A percentile compares a stretch with the other conserved stretches of the same genome.
Conservation (phyloP, 441 rosid genomes). For the Gossypium davidsonii region DNA sequence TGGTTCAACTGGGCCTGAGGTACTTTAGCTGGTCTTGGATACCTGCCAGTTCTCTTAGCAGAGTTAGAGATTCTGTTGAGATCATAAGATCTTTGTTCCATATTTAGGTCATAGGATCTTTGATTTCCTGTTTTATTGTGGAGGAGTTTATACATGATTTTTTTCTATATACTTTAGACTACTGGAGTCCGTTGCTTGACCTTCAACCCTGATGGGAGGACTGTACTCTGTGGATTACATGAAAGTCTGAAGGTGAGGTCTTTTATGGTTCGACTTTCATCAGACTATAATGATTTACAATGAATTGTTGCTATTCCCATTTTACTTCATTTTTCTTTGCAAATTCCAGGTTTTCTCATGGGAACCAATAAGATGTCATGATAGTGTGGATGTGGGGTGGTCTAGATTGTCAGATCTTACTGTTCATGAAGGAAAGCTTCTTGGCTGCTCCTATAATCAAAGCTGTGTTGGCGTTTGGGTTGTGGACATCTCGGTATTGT, state of each 20-base stretch:
- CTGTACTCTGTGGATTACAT: conserved; percentile 89
- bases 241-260: conserved; percentile 77
- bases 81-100: background rate
- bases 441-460: conserved; percentile 96
- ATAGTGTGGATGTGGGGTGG: conserved; percentile 97
- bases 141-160: conserved; percentile 1
- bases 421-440: conserved; percentile 96
- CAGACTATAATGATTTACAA: conserved; percentile 3
- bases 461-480: conserved; percentile 99
- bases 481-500: conserved; percentile 83
- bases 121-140: background rate
- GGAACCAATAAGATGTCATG: conserved; percentile 94
- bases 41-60: background rate
- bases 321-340: conserved; percentile 16
- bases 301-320: conserved; percentile 3
- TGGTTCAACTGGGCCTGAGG: conserved; percentile 95
- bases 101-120: background rate
- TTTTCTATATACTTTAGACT: conserved; percentile 39
- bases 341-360: conserved; percentile 79
- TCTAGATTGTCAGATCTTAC: conserved; percentile 87
- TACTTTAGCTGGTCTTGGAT: conserved; percentile 25
- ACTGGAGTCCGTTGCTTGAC: conserved; percentile 87
- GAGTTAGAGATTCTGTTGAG: background rate
- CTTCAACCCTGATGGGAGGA: conserved; percentile 95
- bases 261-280: conserved; percentile 14